A percentile compares a stretch with the other conserved stretches of the same genome.
Conservation (phyloP, 2,329 filamentous ascomycete species). For the Escovopsis sp. region DNA sequence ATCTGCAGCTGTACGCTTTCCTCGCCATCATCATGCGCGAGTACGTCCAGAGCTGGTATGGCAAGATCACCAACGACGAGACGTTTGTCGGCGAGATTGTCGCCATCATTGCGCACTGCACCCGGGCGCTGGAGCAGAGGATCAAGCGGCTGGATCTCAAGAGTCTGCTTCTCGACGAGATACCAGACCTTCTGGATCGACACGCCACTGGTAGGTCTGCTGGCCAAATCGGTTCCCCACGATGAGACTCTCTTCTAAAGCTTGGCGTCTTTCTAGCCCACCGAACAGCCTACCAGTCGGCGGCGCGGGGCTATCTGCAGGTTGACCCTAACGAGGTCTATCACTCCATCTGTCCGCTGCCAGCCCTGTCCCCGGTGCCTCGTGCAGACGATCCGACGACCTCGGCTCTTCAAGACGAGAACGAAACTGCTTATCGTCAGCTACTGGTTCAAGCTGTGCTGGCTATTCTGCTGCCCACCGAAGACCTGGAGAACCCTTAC, state of each 20-base stretch:
- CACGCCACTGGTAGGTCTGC: conserved; percentile 59
- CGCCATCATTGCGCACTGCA: conserved; percentile 84
- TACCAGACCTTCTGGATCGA: conserved; percentile 65
- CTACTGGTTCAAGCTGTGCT: conserved; percentile 72
- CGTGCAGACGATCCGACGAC: conserved; percentile 34
- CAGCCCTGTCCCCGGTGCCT: conserved; percentile 66
- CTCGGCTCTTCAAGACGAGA: conserved; percentile 49
- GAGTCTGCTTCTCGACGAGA: conserved; percentile 70
- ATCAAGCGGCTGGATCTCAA: conserved; percentile 71
- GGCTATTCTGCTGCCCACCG: conserved; percentile 73
- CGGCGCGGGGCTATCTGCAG: conserved; percentile 43
- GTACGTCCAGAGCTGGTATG: conserved; percentile 88
- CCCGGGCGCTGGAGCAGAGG: conserved; percentile 72
- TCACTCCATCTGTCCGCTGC: conserved; percentile 70
- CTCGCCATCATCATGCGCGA: conserved; percentile 81
- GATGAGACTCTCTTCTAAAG: conserved; percentile 7
- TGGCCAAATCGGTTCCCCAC: not conserved
- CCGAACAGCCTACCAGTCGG: conserved; percentile 48
- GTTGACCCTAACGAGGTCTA: conserved; percentile 56
- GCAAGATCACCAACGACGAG: conserved; percentile 80
- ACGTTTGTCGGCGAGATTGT: conserved; percentile 77
- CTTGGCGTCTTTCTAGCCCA: conserved; percentile 41
- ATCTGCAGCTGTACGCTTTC: conserved; percentile 83
- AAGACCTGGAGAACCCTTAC: conserved; percentile 80
- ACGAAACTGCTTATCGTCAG: conserved; percentile 74